phyloP scores from a whole-genome alignment of 179 eudicot genomes.

The Spergularia azorica region DNA sequence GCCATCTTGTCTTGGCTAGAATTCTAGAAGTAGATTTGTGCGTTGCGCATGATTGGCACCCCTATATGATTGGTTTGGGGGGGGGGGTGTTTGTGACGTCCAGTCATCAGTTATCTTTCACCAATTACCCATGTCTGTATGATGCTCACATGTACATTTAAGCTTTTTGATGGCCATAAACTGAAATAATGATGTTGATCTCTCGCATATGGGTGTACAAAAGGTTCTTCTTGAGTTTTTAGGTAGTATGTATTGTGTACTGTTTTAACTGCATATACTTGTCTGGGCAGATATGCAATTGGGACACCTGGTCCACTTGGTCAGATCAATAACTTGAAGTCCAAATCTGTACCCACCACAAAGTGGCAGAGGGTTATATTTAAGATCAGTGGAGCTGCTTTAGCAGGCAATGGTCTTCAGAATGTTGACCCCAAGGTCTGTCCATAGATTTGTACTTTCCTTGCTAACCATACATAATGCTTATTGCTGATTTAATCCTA shows the following conservation, averaged over 20 bases:
- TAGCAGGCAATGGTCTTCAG: conserved; percentile 71
- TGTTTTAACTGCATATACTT: conserved; percentile 22
- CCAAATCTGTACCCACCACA: conserved; percentile 55
- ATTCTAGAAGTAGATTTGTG: no score
- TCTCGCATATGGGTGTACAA: neutral
- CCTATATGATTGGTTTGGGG: neutral
- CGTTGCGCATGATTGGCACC: neutral
- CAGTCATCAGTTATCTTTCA: neutral
- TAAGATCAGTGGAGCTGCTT: conserved; percentile 92
- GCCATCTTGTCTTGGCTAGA: neutral
- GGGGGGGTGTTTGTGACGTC: neutral
- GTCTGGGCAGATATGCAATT: conserved; percentile 55
- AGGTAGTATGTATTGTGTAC: conserved; percentile 2
- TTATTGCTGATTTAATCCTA: neutral
- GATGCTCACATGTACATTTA: neutral
- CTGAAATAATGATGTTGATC: neutral
- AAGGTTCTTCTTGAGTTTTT: neutral
- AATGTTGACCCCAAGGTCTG: conserved; percentile 92
- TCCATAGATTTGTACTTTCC: conserved; percentile 15
- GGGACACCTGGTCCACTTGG: conserved; percentile 54
- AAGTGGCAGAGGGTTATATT: conserved; percentile 97
- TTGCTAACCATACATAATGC: conserved; percentile 3
- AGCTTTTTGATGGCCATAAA: neutral
- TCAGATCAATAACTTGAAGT: conserved; percentile 54
- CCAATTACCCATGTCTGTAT: neutral